Percentiles rank a stretch among this genome's conserved stretches.
These are phyloP conservation scores for Gastrodia elata DNA, from an alignment of 106 monocot species.

Conservation along the genomic window DNA sequence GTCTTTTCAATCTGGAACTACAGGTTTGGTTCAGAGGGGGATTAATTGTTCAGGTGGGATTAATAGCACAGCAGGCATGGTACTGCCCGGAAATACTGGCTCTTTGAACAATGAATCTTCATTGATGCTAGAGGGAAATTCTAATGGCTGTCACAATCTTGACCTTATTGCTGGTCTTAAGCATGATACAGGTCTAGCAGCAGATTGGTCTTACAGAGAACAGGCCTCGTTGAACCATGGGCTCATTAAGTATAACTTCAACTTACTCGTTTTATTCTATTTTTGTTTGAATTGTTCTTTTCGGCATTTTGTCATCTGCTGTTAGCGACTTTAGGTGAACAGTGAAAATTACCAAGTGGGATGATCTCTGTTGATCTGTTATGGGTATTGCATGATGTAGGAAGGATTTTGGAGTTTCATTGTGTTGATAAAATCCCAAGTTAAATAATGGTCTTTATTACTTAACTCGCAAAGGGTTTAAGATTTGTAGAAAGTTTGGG, in stretches of 20 bases:
- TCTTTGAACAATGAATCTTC: slow-evolving; percentile 20
- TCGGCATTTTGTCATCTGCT: not conserved
- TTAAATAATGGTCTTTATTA: slow-evolving; percentile 1
- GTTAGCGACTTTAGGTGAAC: not conserved
- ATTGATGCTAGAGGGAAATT: slow-evolving; percentile 13
- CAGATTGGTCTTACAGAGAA: slow-evolving; percentile 47
- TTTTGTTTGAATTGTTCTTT: not conserved
- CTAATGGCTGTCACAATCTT: slow-evolving; percentile 3
- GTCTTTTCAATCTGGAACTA: slow-evolving; percentile 50
- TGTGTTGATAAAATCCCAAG: not conserved
- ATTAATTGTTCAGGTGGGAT: slow-evolving; percentile 20
- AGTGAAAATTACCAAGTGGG: not conserved
- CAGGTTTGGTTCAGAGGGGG: slow-evolving; percentile 23
- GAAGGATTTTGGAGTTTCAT: not conserved
- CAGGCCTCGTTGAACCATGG: slow-evolving; percentile 34
- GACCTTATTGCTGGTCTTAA: slow-evolving; percentile 38
- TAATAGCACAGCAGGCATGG: slow-evolving; percentile 22
- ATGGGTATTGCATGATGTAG: not conserved
- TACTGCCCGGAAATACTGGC: slow-evolving; percentile 15
- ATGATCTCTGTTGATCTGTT: not conserved
- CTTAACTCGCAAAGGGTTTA: not conserved
- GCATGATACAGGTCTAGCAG: slow-evolving; percentile 40
- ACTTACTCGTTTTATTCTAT: not conserved
- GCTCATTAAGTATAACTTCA: slow-evolving; percentile 22
- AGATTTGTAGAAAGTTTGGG: not conserved